Base-by-base conservation (phyloP, 164 flowering plant species). In the Tetrastigma voinierianum region DNA sequence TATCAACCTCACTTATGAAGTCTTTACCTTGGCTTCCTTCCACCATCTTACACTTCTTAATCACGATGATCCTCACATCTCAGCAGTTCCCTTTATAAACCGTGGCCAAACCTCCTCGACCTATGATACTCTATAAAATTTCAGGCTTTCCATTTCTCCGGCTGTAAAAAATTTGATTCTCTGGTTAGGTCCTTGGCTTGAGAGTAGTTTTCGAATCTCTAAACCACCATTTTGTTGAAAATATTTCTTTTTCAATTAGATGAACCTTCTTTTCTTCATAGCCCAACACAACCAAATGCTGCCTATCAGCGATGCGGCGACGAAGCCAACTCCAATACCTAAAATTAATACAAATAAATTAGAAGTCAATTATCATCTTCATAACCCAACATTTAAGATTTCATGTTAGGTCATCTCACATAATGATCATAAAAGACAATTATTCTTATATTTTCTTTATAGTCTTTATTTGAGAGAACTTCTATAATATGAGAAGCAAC, bases 141-240 rank as follows among this genome's bases (percentile, higher is more conserved):
- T 72, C 20, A 79, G 2, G 90, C 90, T 48, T 60, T 79, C 65
- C 10, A 83, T 70, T 60, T 84, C 85, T 45, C 74, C 80, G 0
- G 48, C 72, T 0, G 81, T 76, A 67, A 79, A 84, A 10, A 80
- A 80, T 65, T 76, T 74, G 5, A 78, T 62, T 49, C 65, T 69
- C 3, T 70, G 76, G 0, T 66, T 8, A 18, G 61, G 46, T n/a
- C 65, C 73, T 12, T 76, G 78, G 1, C 61, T 64, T 11, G 81
- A 65, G 4, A 80, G 69, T 64, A 74, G 71, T 18, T 74, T 79
- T 18, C 72, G 70, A 21, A 86, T 46, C 51, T 77, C 10, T 5
- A 75, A 18, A 4, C 90, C 87, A 1, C 86, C 90, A 64, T 86
- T 86, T 64, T 73, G 75, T 13, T 49, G 51, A 51, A 86, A 83